Percentiles rank a stretch among this genome's conserved stretches.
phyloP scores from a whole-genome alignment of 2,329 filamentous ascomycete species.

The Fusarium piperis region DNA sequence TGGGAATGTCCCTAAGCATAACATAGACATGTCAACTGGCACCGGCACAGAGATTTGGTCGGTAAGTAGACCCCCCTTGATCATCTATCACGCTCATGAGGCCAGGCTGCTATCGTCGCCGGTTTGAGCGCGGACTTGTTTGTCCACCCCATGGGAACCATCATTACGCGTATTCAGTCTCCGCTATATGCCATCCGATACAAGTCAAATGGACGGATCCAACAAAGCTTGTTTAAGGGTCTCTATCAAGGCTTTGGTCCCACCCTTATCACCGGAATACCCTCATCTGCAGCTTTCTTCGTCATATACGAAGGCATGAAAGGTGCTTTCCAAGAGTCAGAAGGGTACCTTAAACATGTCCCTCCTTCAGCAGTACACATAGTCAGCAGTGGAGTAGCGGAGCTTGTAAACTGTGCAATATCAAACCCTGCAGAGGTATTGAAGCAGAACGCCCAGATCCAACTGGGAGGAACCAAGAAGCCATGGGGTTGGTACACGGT shows the following conservation, averaged over 20 bases:
- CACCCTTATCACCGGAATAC: conserved; percentile 20
- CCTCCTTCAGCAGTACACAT: conserved; percentile 11
- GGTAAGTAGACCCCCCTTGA: background rate
- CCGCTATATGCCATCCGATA: conserved; percentile 18
- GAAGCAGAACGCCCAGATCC: conserved; percentile 23
- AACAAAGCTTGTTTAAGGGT: background rate
- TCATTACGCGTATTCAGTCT: conserved; percentile 25
- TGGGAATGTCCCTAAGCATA: background rate
- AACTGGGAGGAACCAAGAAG: background rate
- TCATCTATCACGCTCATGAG: background rate
- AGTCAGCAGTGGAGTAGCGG: conserved; percentile 17
- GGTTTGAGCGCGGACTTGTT: conserved; percentile 24
- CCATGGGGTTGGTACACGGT: conserved; percentile 7
- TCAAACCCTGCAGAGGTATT: conserved; percentile 30
- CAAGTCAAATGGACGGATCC: conserved; percentile 10
- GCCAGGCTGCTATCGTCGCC: background rate
- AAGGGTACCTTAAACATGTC: background rate
- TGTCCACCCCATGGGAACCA: conserved; percentile 27
- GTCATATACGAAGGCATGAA: conserved; percentile 23
- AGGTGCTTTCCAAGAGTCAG: background rate
- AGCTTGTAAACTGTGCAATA: conserved; percentile 26
- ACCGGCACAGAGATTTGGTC: background rate
- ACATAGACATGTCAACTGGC: background rate
- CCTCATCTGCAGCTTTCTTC: conserved; percentile 25
- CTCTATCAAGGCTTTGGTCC: conserved; percentile 25